Percentiles rank a stretch among this genome's conserved stretches.
Conservation (phyloP, 106 monocot genomes). For the Dendrobium huoshanense region DNA sequence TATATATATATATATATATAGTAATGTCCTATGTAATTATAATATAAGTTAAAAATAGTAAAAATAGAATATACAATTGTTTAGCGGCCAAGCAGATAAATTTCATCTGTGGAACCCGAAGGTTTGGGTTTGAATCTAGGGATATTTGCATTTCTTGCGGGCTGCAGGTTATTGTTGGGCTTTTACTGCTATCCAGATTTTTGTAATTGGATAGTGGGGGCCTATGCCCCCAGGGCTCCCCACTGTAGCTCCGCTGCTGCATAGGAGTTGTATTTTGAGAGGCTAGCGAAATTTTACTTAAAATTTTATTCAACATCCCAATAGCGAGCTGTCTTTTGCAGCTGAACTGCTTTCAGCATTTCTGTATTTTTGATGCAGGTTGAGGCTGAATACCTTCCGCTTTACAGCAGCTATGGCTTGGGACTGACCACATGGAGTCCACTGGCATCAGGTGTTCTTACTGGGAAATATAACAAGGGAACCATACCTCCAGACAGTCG, state of each 20-base stretch:
- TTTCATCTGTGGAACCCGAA: no score
- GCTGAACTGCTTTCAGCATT: not conserved
- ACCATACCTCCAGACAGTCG: conserved; percentile 83
- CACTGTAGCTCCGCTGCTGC: not conserved
- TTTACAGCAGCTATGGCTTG: conserved; percentile 75
- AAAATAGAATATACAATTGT: no score
- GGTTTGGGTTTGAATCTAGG: no score
- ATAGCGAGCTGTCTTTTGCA: not conserved
- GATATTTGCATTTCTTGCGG: no score
- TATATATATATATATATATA: no score
- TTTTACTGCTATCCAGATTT: no score
- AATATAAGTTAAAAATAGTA: no score
- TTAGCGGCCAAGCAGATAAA: no score
- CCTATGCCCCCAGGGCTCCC: no score
- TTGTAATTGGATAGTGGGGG: no score
- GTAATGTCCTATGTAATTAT: no score
- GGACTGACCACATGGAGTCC: conserved; percentile 99
- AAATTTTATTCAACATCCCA: not conserved
- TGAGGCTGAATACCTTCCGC: conserved; percentile 77
- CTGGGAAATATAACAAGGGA: conserved; percentile 80
- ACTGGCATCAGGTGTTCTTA: conserved; percentile 85
- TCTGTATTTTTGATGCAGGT: conserved; percentile 46
- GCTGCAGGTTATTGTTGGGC: no score
- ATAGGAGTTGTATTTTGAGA: not conserved
- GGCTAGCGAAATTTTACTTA: not conserved